These are phyloP conservation scores for Trichoderma atroviride DNA, from an alignment of 2,329 filamentous ascomycete species.

Conservation along the genomic window DNA sequence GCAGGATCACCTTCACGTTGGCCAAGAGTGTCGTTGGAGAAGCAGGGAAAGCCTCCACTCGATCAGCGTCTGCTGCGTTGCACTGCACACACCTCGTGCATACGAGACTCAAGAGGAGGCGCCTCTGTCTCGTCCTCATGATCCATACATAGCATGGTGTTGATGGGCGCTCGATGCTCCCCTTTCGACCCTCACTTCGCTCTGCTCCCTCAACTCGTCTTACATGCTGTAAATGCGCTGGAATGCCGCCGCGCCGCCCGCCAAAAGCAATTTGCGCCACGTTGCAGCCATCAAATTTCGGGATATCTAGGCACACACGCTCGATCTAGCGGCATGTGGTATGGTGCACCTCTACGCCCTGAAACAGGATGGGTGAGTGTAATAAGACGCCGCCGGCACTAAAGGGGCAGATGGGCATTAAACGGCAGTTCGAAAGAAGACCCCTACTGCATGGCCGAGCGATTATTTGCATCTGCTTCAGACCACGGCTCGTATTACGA, in stretches of 20 bases:
- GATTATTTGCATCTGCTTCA: neutral
- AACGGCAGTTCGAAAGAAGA: conserved; percentile 13
- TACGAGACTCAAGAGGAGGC: neutral
- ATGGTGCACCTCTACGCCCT: conserved; percentile 21
- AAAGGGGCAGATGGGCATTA: conserved; percentile 13
- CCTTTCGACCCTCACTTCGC: neutral
- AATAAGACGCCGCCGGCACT: conserved; percentile 21
- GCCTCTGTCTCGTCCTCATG: neutral
- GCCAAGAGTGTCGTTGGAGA: neutral
- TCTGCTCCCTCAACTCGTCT: neutral
- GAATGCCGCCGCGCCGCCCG: neutral
- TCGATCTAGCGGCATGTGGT: conserved; percentile 21
- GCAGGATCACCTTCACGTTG: neutral
- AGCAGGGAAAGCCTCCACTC: conserved; percentile 1
- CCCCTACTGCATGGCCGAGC: conserved; percentile 17
- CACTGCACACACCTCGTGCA: conserved; percentile 17
- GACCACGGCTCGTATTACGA: conserved; percentile 4
- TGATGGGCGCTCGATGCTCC: neutral
- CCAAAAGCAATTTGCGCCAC: conserved; percentile 3
- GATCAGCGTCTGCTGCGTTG: neutral
- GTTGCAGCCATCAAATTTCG: conserved; percentile 23
- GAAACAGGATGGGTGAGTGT: conserved; percentile 27
- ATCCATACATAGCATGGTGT: neutral
- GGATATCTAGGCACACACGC: conserved; percentile 13
- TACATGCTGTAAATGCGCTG: neutral